Evolutionary conservation across 1,284 basidiomycete genomes (phyloP), one percentile per base, ranked within the genome.

Genomic region (Apiotrichum montevideense): DNA sequence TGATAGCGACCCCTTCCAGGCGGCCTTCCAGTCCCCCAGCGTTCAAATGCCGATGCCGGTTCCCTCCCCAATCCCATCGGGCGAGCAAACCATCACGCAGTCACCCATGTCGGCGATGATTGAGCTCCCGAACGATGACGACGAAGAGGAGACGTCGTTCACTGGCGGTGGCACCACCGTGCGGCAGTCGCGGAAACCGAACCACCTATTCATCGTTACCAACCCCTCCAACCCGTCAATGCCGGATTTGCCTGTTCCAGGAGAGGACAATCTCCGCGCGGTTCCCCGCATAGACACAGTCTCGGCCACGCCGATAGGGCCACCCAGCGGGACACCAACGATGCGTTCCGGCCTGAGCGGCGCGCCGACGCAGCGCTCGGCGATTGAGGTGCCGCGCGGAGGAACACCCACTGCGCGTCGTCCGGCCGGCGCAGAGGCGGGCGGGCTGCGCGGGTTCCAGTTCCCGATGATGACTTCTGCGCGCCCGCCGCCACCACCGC

Each of bases 1-100:
- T 13, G 68, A 70, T 33, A 65, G 71, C 2, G 73, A 75, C 52
- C 72, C 73, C 10, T 75, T 75, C 64, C 66, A 69, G 56, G 71
- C 71, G 34, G 15, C 54, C 2, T 72, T 72, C 53, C 52, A 50
- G 3, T 35, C 44, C 13, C 37, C 46, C 2, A 40, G 6, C 4
- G 51, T 44, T n/a, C 51, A 52, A 15, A 43, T 47, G 15, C 47
- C 47, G 15, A 49, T 37, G 47, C 49, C 39, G 40, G 35, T 40
- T 14, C 49, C 41, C 8, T 8, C 41, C 10, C 41, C 41, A 13
- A 6, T 14, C 8, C 41, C 41, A 15, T 21, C 49, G 13, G 11
- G 35, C 33, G 48, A 7, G 29, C 48, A 37, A 6, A 29, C 35
- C 3, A 8, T 41, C 40, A 35, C 39, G 44, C 2, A 51, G 13